Evolutionary conservation across 1,139 yeast genomes (phyloP).

Genomic region (Waltiozyma sp.): DNA sequence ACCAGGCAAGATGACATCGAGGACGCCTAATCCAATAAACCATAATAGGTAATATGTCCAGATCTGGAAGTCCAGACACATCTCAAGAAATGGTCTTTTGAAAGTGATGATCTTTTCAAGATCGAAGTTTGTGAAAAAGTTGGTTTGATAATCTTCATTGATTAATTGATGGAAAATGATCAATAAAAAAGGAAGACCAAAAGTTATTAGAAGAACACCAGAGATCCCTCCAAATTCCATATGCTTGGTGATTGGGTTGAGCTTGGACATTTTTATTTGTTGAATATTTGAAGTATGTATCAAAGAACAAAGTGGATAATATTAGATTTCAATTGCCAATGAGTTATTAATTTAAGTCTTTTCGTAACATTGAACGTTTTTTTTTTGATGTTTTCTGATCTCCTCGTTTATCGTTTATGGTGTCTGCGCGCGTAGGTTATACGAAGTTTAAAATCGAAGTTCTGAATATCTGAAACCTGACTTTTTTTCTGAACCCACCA

Average conservation of each 20-base stretch:
- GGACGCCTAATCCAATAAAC: slow-evolving; percentile 53
- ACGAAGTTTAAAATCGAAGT: no score
- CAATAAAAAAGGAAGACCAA: slow-evolving; percentile 57
- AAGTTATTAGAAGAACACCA: slow-evolving; percentile 61
- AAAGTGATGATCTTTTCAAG: slow-evolving; percentile 24
- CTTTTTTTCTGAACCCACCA: no score
- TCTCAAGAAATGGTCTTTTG: slow-evolving; percentile 15
- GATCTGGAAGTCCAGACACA: slow-evolving; percentile 28
- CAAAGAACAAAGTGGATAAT: no score
- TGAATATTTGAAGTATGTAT: not conserved
- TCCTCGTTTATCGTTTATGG: no score
- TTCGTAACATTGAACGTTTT: no score
- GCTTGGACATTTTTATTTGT: slow-evolving; percentile 8
- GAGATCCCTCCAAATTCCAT: slow-evolving; percentile 68
- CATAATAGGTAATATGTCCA: slow-evolving; percentile 65
- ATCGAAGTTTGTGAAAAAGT: slow-evolving; percentile 33
- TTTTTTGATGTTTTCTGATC: no score
- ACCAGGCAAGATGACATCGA: slow-evolving; percentile 74
- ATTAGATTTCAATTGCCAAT: no score
- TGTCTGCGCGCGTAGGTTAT: no score
- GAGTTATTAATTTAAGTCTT: no score
- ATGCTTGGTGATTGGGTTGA: slow-evolving; percentile 65
- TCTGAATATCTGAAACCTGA: no score
- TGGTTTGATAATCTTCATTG: slow-evolving; percentile 43
- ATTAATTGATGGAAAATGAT: slow-evolving; percentile 46